Evolutionary conservation across 495 filamentous ascomycete genomes (phyloP).

Genomic region (Xylaria scruposa): DNA sequence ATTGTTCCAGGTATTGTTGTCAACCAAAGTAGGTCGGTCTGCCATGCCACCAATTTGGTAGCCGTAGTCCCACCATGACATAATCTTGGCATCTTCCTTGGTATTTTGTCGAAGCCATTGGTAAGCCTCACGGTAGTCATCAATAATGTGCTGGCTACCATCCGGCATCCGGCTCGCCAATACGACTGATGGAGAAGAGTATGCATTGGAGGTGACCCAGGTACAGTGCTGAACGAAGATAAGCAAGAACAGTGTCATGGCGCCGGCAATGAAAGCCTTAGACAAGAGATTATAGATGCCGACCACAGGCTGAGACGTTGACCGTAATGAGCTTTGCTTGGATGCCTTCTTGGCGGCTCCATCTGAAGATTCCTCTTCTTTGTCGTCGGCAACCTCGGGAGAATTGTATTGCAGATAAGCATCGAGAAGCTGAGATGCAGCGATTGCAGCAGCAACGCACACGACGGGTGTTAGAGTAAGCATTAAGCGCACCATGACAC

Average conservation of each 20-base stretch:
- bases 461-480: slow-evolving; percentile 96
- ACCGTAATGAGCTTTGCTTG: slow-evolving; percentile 65
- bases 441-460: slow-evolving; percentile 91
- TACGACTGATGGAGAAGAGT: slow-evolving; percentile 97
- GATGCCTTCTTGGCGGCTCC: slow-evolving; percentile 55
- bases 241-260: slow-evolving; percentile 79
- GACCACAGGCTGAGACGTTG: slow-evolving; percentile 73
- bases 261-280: slow-evolving; percentile 73
- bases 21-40: slow-evolving; percentile 94
- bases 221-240: slow-evolving; percentile 98
- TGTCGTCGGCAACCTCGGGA: slow-evolving; percentile 56
- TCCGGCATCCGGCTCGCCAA: slow-evolving; percentile 91
- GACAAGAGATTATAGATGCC: slow-evolving; percentile 85
- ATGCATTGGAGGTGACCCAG: slow-evolving; percentile 99
- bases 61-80: slow-evolving; percentile 99
- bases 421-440: slow-evolving; percentile 87
- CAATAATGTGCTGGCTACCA: slow-evolving; percentile 97
- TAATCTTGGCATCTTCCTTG: slow-evolving; percentile 91
- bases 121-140: slow-evolving; percentile 99
- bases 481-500: slow-evolving; percentile 99
- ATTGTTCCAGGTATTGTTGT: slow-evolving; percentile 99
- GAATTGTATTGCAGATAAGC: slow-evolving; percentile 72
- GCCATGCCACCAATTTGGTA: slow-evolving; percentile 99
- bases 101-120: slow-evolving; percentile 99
- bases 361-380: slow-evolving; percentile 57